Evolutionary conservation across 257 asterid genomes (phyloP), one percentile per base, ranked within the genome.

Genomic region (Jacaranda mimosifolia): DNA sequence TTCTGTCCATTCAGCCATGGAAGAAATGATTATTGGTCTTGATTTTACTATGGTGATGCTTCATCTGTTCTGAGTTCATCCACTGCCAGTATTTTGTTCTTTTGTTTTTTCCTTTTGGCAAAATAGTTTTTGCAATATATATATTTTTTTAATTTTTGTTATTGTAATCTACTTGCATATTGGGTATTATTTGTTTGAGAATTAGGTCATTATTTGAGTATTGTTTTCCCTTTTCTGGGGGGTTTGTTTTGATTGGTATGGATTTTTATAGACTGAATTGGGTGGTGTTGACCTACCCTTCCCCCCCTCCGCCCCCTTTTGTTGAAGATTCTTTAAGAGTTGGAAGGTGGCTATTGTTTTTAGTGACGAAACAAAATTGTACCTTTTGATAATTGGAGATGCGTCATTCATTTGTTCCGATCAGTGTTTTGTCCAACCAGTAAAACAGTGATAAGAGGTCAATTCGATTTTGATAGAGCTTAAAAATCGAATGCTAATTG

Each of bases 1-100:
- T 90, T 72, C 87, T 90, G 18, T 85, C 93, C 3, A 17, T 90
- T 42, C 85, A 56, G 60, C 96, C 93, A 60, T 88, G 96, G 96
- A 59, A 87, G 74, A 67, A 69, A 62, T 74, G 13, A 12, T 45
- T 0, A 9, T 7, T 57, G 9, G 9, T 8, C 38, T 18, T 8
- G 35, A 17, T 1, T 21, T 19, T 57, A 57, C 38, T 14, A 13
- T 68, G 40, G 59, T 45, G 46, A 8, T 6, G 11, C 4, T 71
- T 32, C 6, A 13, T 36, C 43, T 12, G 8, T 17, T 46, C 64
- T 10, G n/a, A 17, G n/a, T 7, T 58, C 57, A 52, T 2, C 57
- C 57, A 52, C 18, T 4, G 3, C 39, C 36, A 0, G 36, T 19
- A 19, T 7, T 57, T 63, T 38, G 32, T 3, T n/a, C 6, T 19